phyloP scores from a whole-genome alignment of 768 basidiomycete species.

The Mycena haematopus region DNA sequence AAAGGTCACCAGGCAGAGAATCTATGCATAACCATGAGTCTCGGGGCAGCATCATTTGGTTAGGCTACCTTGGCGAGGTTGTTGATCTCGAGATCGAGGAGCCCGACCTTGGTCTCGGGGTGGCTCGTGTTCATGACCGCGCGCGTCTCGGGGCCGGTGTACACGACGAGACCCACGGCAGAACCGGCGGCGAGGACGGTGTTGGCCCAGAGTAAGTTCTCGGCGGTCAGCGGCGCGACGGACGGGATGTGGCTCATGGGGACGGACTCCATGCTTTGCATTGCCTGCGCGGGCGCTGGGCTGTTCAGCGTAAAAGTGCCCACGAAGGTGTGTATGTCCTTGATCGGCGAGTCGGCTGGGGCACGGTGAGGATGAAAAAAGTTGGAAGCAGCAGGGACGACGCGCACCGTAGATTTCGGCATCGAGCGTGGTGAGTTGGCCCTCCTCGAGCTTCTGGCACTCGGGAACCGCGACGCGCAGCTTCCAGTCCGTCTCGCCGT shows the following conservation, averaged over 20 bases:
- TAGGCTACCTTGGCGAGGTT: conserved; percentile 85
- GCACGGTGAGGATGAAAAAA: conserved; percentile 17
- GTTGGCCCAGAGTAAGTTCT: conserved; percentile 97
- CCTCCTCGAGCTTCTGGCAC: conserved; percentile 73
- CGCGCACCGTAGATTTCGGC: conserved; percentile 88
- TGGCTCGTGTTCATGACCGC: conserved; percentile 99
- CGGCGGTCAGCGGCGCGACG: conserved; percentile 88
- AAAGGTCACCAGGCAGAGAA: conserved; percentile 93
- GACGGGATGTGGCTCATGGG: conserved; percentile 53
- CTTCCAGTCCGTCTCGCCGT: conserved; percentile 99
- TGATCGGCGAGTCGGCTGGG: conserved; percentile 90
- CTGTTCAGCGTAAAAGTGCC: conserved; percentile 85
- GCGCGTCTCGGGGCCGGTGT: conserved; percentile 93
- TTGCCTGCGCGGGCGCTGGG: conserved; percentile 35
- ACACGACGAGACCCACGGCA: conserved; percentile 91
- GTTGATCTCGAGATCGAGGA: conserved; percentile 94
- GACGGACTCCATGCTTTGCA: conserved; percentile 39
- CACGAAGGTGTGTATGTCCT: conserved; percentile 95
- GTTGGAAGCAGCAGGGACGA: neutral
- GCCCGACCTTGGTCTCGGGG: conserved; percentile 91
- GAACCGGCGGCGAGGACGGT: conserved; percentile 96
- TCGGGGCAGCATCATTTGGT: neutral
- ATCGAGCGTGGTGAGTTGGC: conserved; percentile 66
- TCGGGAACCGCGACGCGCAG: conserved; percentile 86
- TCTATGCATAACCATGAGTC: conserved; percentile 44